Percentiles rank a stretch among this genome's conserved stretches.
Conservation (phyloP, 306 rosid species). For the Nissolia schottii region DNA sequence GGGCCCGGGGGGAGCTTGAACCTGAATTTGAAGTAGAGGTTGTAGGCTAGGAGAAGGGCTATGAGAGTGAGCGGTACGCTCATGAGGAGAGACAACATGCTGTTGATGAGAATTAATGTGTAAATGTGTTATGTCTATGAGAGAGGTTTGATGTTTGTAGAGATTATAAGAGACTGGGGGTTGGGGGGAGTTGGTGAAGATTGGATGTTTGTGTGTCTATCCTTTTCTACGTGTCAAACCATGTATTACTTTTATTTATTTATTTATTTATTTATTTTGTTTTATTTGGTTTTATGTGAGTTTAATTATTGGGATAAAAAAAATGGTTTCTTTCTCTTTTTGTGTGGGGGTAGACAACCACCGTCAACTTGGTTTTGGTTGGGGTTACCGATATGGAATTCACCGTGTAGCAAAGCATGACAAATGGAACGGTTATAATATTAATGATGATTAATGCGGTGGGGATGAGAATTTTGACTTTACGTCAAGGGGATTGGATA, state of each 20-base stretch:
- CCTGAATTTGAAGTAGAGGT: conserved; percentile 43
- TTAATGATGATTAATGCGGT: not conserved
- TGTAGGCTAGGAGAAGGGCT: conserved; percentile 31
- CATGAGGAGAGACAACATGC: conserved; percentile 13
- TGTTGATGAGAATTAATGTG: too few species aligned
- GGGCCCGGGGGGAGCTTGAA: conserved; percentile 92
- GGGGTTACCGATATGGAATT: too few species aligned
- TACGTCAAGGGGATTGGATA: too few species aligned
- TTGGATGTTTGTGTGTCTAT: not conserved
- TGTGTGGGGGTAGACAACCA: too few species aligned
- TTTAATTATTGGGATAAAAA: too few species aligned
- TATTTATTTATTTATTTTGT: not conserved
- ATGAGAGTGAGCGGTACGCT: conserved; percentile 25
- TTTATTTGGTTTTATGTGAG: not conserved
- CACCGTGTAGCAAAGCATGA: too few species aligned
- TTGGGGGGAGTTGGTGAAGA: conserved; percentile 54
- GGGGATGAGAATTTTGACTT: not conserved
- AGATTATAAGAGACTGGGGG: not conserved
- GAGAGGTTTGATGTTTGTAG: conserved; percentile 22
- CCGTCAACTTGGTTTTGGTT: too few species aligned
- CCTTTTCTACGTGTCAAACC: not conserved
- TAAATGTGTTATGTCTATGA: not conserved
- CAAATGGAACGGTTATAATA: too few species aligned
- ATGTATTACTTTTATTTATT: not conserved
- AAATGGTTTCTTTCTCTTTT: too few species aligned